Evolutionary conservation across 2,329 filamentous ascomycete genomes (phyloP), one percentile per base, ranked within the genome.

Genomic region (Xylaria sp.): DNA sequence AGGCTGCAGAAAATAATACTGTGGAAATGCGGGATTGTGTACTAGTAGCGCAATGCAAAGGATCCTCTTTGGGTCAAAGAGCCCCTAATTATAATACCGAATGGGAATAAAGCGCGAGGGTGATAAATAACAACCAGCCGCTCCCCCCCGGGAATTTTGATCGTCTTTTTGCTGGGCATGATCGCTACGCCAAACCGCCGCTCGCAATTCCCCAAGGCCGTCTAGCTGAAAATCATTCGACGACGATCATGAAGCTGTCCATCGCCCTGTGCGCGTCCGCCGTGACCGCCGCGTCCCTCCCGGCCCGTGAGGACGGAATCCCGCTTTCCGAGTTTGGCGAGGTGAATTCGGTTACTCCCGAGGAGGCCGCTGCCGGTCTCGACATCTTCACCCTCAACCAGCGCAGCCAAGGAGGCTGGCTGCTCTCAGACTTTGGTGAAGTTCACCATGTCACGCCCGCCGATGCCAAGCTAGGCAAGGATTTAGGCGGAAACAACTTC

Each of bases 401-500:
- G 25, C 68, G 70, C 20, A 46, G 41, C 13, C 25, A 48, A n/a
- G 25, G 58, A 36, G 75, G 75, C 56, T 70, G 73, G 31, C 71
- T 73, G 20, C 67, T 77, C 8, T n/a, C 31, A 12, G 25, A 20
- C 10, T 77, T 77, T 59, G 73, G 73, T 31, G 10, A 62, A 43
- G 73, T 75, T 36, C 73, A 75, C 64, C 62, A 66, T 33, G 72
- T 77, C 52, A 60, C 70, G 4, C 68, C 68, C 18, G 60, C 66
- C 18, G 72, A 73, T 33, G 74, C 74, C 54, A 62, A 69, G 20
- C 39, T 65, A 39, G 60, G 59, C 54, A 20, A 73, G 46, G 75
- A 77, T 60, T 62, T 77, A 56, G 54, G 71, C 15, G 74, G 74
- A 10, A 76, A 70, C 59, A 74, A 77, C 70, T 77, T 76, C 71